These are phyloP conservation scores for Penicillium freii DNA, from an alignment of 2,329 filamentous ascomycete species.

Conservation along the genomic window DNA sequence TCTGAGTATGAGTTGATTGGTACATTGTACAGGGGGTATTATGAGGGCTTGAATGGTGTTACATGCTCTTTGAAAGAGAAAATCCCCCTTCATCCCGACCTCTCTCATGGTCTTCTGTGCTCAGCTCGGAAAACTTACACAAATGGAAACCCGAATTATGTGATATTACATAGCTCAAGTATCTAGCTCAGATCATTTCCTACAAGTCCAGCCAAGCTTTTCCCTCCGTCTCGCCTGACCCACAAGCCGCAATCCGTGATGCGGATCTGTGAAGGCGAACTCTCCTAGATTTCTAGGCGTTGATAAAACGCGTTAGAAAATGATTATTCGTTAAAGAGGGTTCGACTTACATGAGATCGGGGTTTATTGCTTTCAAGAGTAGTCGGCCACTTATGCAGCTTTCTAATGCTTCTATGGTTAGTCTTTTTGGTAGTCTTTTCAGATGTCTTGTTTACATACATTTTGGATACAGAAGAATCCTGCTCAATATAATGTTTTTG, in stretches of 20 bases:
- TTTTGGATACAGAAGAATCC: no score
- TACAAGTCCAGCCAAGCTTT: constrained; percentile 4
- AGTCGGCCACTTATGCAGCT: no score
- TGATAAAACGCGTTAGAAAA: no score
- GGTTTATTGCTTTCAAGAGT: no score
- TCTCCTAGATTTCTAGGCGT: not conserved
- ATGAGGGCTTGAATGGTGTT: not conserved
- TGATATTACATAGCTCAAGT: not conserved
- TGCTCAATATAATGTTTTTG: no score
- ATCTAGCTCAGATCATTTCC: not conserved
- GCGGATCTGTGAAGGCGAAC: not conserved
- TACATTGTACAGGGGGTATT: not conserved
- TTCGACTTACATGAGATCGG: no score
- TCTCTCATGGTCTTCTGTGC: no score
- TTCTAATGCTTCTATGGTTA: no score
- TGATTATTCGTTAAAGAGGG: no score
- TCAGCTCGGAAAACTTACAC: not conserved
- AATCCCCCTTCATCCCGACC: not conserved
- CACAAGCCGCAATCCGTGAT: not conserved
- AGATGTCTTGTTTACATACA: no score
- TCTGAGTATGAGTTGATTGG: not conserved
- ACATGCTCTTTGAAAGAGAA: not conserved
- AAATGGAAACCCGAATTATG: not conserved
- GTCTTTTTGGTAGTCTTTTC: no score
- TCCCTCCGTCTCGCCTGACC: not conserved